These are phyloP conservation scores for Corrigiola litoralis DNA, from an alignment of 179 eudicot species.

Conservation along the genomic window DNA sequence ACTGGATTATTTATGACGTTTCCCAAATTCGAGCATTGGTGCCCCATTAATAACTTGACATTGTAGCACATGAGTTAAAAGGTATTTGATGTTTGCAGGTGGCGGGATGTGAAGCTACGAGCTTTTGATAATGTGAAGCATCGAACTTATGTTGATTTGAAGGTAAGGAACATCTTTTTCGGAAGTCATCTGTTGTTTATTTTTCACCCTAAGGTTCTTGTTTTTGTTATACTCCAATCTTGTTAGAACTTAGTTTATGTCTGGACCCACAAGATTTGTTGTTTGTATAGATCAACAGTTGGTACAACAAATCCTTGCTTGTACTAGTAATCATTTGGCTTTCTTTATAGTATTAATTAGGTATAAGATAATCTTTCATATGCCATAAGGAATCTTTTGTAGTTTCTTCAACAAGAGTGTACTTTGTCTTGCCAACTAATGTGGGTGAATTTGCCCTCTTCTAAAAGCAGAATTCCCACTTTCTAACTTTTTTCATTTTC, in stretches of 20 bases:
- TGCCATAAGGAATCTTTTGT: constrained; percentile 30
- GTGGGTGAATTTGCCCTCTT: constrained; percentile 4
- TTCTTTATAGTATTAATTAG: constrained; percentile 13
- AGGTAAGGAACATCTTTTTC: constrained; percentile 38
- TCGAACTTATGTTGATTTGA: constrained; percentile 93
- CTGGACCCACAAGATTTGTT: constrained; percentile 2
- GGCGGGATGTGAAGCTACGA: constrained; percentile 89
- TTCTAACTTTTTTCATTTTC: not conserved
- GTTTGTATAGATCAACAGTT: constrained; percentile 13
- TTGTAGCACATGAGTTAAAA: not conserved
- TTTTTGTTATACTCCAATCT: constrained; percentile 11
- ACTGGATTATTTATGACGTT: too few relatives aligned
- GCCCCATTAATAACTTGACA: not conserved
- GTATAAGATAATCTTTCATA: constrained; percentile 6
- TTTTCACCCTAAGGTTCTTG: not conserved
- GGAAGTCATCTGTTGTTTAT: not conserved
- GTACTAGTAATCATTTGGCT: constrained; percentile 20
- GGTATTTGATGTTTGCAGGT: constrained; percentile 40
- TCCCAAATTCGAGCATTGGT: too few relatives aligned
- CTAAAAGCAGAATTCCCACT: not conserved
- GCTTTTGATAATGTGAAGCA: constrained; percentile 89
- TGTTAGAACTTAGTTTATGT: not conserved
- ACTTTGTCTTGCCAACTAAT: constrained; percentile 3
- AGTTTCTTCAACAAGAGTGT: constrained; percentile 11
- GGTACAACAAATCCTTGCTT: constrained; percentile 29